Evolutionary conservation across 768 basidiomycete genomes (phyloP), one percentile per base, ranked within the genome.

Genomic region (Amanita thiersii): DNA sequence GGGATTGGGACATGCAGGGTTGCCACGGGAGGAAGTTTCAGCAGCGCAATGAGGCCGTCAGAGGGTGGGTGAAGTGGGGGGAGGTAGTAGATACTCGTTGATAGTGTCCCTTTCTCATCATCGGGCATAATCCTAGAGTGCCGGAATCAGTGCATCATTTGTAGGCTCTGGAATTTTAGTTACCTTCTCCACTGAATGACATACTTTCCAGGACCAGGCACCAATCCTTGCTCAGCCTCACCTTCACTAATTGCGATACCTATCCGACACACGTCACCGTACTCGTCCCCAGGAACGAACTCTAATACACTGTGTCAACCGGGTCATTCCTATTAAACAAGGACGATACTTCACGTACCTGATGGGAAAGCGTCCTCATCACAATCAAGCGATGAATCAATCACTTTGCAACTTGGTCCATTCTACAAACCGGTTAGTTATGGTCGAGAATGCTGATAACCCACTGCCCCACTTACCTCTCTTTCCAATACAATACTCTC

Each of bases 101-200:
- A 64, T 12, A 57, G 53, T 0, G 70, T 57, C 1, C 75, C 75
- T 18, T 58, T 59, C 19, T 63, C 56, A 2, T 71, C 74, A 33
- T 68, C 55, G 4, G 63, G 58, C 5, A 69, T 47, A 2, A 76
- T 63, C 56, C 82, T 84, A 41, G 25, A 25, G 21, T 33, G 19
- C 21, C n/a, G 49, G 41, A 19, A 21, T 39, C 18, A 25, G 20
- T 11, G 14, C 5, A 15, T 43, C 17, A 39, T 47, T 37, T 15
- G n/a, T 21, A n/a, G 35, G n/a, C 30, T 43, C 32, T 21, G 44
- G 21, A 42, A 18, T 37, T 7, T 11, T 17, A 32, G 56, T 28
- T 52, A 76, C 85, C 80, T 76, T 61, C 72, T 64, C 87, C 86
- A 89, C 15, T 54, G 61, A 19, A 87, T 53, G 28, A 69, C 62